A percentile compares a stretch with the other conserved stretches of the same genome.
Evolutionary conservation across 257 asterid species (phyloP).

Genomic region (Thymus quinquecostatus): DNA sequence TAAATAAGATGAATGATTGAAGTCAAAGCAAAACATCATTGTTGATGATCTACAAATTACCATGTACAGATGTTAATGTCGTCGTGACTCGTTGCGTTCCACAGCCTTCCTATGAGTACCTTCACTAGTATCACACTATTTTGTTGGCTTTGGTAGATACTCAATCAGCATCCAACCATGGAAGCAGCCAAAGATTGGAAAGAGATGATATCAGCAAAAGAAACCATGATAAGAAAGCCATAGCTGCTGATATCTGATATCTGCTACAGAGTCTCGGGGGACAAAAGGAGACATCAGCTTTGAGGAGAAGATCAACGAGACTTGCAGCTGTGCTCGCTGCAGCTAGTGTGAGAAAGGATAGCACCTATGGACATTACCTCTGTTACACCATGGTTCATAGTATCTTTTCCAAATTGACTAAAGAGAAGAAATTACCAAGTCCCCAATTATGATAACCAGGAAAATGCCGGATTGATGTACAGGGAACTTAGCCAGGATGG

Average conservation of each 20-base stretch:
- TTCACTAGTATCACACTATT: neutral
- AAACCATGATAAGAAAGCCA: slow-evolving; percentile 69
- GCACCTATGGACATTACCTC: slow-evolving; percentile 44
- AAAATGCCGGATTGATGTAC: slow-evolving; percentile 57
- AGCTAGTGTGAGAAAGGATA: slow-evolving; percentile 61
- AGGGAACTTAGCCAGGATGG: slow-evolving; percentile 51
- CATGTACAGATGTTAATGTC: neutral
- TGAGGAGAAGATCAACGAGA: slow-evolving; percentile 60
- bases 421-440: slow-evolving; percentile 57
- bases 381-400: slow-evolving; percentile 23
- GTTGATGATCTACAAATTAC: neutral
- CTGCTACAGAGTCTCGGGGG: slow-evolving; percentile 52
- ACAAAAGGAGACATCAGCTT: slow-evolving; percentile 61
- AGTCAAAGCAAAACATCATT: neutral
- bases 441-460: slow-evolving; percentile 62
- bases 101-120: neutral
- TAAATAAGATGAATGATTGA: neutral
- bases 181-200: slow-evolving; percentile 67
- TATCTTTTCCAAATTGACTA: slow-evolving; percentile 5
- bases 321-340: slow-evolving; percentile 78
- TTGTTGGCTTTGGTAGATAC: slow-evolving; percentile 9
- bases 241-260: slow-evolving; percentile 62
- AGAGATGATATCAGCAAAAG: slow-evolving; percentile 59
- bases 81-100: neutral
- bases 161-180: slow-evolving; percentile 45